These are phyloP conservation scores for Exophiala aquamarina DNA, from an alignment of 2,329 filamentous ascomycete genomes.

Conservation along the genomic window DNA sequence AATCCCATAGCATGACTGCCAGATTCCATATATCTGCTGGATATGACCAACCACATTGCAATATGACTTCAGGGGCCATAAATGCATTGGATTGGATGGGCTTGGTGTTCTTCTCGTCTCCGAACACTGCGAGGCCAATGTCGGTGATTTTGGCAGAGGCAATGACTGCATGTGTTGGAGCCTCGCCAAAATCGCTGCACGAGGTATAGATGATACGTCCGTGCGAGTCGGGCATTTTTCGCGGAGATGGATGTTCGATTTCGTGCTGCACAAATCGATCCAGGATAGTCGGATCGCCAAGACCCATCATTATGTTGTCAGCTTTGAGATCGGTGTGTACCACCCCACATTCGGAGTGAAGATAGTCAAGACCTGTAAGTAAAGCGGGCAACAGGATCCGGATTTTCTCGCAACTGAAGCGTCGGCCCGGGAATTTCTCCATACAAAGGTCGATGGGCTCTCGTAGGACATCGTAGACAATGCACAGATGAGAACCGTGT, in stretches of 20 bases:
- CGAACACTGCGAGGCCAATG: conserved; percentile 38
- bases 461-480: conserved; percentile 41
- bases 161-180: conserved; percentile 22
- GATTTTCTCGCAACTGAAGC: conserved; percentile 31
- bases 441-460: conserved; percentile 39
- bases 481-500: conserved; percentile 36
- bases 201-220: conserved; percentile 38
- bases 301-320: conserved; percentile 43
- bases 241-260: conserved; percentile 33
- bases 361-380: conserved; percentile 41
- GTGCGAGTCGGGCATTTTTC: conserved; percentile 33
- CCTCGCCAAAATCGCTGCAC: conserved; percentile 33
- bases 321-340: conserved; percentile 49
- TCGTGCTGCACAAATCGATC: conserved; percentile 36
- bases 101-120: conserved; percentile 43
- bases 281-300: conserved; percentile 32
- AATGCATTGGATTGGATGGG: conserved; percentile 48
- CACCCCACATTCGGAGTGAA: conserved; percentile 40
- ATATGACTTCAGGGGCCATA: conserved; percentile 42
- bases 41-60: conserved; percentile 40
- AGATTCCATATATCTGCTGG: conserved; percentile 44
- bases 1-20: conserved; percentile 41
- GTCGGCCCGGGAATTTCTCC: conserved; percentile 30
- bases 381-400: conserved; percentile 39
- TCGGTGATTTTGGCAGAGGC: conserved; percentile 36